These are phyloP conservation scores for Lentinula boryana DNA, from an alignment of 768 basidiomycete species.

Conservation along the genomic window DNA sequence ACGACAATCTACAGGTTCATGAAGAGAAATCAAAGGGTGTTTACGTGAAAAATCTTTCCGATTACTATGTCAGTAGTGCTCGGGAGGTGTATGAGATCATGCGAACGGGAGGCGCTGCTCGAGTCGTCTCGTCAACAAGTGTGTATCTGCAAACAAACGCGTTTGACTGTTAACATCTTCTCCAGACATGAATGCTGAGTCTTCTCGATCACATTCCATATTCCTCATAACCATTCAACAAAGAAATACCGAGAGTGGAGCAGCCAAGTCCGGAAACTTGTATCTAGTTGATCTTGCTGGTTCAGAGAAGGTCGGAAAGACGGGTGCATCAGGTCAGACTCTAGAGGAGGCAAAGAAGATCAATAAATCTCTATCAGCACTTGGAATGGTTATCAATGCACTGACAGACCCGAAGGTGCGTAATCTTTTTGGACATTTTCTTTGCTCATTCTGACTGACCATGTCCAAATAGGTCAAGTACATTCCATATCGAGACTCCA, in stretches of 20 bases:
- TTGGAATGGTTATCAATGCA: slow-evolving; percentile 99
- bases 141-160: slow-evolving; percentile 22
- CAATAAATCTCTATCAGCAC: slow-evolving; percentile 94
- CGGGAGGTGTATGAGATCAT: slow-evolving; percentile 98
- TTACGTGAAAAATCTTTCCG: slow-evolving; percentile 95
- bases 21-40: slow-evolving; percentile 98
- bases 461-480: slow-evolving; percentile 69
- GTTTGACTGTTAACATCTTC: neutral
- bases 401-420: slow-evolving; percentile 91
- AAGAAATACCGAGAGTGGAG: slow-evolving; percentile 92
- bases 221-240: slow-evolving; percentile 98
- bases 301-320: slow-evolving; percentile 99
- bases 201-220: slow-evolving; percentile 97
- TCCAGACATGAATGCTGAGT: slow-evolving; percentile 98
- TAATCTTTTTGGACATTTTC: neutral
- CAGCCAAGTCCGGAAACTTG: slow-evolving; percentile 92
- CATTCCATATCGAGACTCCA: slow-evolving; percentile 98
- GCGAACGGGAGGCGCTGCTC: slow-evolving; percentile 88
- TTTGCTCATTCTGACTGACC: neutral
- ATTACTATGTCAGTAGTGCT: slow-evolving; percentile 96
- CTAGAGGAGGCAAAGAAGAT: slow-evolving; percentile 99
- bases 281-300: slow-evolving; percentile 98
- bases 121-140: slow-evolving; percentile 95
- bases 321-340: slow-evolving; percentile 97
- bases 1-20: slow-evolving; percentile 97